Conservation (phyloP, 73 alveolate genomes). For the Effrenium voratum region DNA sequence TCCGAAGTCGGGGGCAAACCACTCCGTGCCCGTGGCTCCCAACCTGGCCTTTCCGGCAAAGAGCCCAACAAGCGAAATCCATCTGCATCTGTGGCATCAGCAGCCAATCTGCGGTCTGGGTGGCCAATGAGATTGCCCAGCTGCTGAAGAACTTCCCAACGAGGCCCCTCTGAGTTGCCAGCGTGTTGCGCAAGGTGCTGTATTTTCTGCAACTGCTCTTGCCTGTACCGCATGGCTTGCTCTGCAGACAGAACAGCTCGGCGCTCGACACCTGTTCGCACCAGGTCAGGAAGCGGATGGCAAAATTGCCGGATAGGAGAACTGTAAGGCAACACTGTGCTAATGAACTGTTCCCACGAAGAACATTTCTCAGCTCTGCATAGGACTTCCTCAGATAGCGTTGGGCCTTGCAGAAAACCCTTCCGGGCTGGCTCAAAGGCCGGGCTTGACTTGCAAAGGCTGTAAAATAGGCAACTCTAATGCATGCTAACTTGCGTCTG, state of each 20-base stretch:
- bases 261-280: background rate
- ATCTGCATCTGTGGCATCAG: background rate
- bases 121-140: conserved; percentile 20
- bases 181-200: background rate
- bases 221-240: background rate
- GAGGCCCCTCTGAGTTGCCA: background rate
- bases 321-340: background rate
- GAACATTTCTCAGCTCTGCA: background rate
- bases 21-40: background rate
- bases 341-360: background rate
- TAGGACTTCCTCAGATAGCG: background rate
- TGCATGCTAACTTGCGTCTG: conserved; percentile 11
- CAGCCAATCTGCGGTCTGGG: background rate
- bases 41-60: background rate
- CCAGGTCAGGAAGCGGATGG: background rate
- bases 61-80: background rate
- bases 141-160: background rate
- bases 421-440: no score
- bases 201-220: background rate
- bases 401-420: background rate
- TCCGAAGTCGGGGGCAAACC: background rate
- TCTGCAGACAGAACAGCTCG: background rate
- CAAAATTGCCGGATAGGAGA: background rate
- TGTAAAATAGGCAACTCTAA: no score
- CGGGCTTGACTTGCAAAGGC: no score